phyloP scores from a whole-genome alignment of 1,284 basidiomycete species.

The Microbotryum silenes-acaulis region DNA sequence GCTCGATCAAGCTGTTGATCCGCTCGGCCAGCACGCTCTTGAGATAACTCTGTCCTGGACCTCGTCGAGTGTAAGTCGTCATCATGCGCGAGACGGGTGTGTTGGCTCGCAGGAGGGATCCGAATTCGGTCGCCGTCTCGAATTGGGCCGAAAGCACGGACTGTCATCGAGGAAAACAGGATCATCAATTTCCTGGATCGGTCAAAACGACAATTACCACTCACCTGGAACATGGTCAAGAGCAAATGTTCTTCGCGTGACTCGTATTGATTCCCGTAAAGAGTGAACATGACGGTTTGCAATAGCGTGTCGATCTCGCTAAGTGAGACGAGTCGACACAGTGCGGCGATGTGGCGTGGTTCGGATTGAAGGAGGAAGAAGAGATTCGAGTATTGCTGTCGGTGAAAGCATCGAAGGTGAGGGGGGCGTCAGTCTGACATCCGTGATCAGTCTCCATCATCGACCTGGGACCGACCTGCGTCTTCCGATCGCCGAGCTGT shows the following conservation, averaged over 20 bases:
- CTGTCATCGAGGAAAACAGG: constrained; percentile 44
- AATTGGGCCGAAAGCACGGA: constrained; percentile 97
- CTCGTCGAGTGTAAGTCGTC: constrained; percentile 97
- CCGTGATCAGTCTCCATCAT: neutral
- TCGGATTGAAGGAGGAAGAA: constrained; percentile 98
- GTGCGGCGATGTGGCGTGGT: constrained; percentile 87
- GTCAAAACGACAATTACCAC: constrained; percentile 19
- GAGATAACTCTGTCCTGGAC: constrained; percentile 94
- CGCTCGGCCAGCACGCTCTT: constrained; percentile 93
- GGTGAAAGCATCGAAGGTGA: neutral
- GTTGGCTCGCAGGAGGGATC: constrained; percentile 91
- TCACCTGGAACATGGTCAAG: constrained; percentile 86
- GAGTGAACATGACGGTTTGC: constrained; percentile 99
- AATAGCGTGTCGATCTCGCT: constrained; percentile 96
- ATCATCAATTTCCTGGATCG: neutral
- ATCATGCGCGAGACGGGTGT: constrained; percentile 99
- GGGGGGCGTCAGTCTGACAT: neutral
- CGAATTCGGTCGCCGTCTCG: constrained; percentile 95
- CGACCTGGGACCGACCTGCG: constrained; percentile 43
- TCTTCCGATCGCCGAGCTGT: constrained; percentile 76
- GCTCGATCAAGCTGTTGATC: constrained; percentile 95
- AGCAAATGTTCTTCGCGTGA: constrained; percentile 95
- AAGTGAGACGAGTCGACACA: constrained; percentile 93
- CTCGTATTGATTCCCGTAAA: constrained; percentile 99
- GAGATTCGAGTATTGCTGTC: constrained; percentile 90